Percentiles rank a stretch among this genome's conserved stretches.
phyloP scores from a whole-genome alignment of 177 flowering plant species.

The Vitis hybrid region DNA sequence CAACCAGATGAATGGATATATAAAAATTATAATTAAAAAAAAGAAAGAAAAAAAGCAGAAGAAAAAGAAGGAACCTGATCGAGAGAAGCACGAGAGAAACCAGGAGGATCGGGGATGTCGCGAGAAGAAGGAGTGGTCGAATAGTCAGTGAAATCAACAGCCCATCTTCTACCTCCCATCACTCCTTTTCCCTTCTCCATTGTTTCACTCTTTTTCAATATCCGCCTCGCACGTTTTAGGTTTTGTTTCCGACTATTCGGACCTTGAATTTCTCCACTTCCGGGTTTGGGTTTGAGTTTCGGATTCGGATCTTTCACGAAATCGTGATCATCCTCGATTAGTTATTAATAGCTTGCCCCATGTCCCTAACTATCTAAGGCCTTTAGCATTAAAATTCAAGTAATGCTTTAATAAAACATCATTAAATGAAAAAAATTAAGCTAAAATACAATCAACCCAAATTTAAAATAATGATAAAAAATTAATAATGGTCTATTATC shows the following conservation, averaged over 20 bases:
- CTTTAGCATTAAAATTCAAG: too few species aligned
- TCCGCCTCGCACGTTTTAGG: background rate
- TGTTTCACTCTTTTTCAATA: background rate
- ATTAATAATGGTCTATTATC: background rate
- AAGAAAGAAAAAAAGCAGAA: background rate
- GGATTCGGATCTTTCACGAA: too few species aligned
- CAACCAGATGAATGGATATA: background rate
- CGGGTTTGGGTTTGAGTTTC: too few species aligned
- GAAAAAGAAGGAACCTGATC: conserved; percentile 57
- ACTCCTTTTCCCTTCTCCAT: conserved; percentile 91
- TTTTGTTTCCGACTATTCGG: background rate
- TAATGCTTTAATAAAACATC: too few species aligned
- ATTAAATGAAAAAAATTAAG: too few species aligned
- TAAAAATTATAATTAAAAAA: background rate
- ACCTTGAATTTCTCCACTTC: too few species aligned
- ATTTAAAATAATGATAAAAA: background rate
- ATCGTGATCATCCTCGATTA: too few species aligned
- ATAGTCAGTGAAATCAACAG: conserved; percentile 75
- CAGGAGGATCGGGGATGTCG: conserved; percentile 83
- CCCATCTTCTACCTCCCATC: conserved; percentile 77
- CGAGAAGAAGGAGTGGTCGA: conserved; percentile 61
- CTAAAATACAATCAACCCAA: too few species aligned
- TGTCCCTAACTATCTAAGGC: too few species aligned
- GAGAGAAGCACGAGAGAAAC: conserved; percentile 75
- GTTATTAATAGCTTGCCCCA: too few species aligned